Base-by-base conservation (phyloP, 2,329 filamentous ascomycete species). In the Aspergillus quadrilineatus region DNA sequence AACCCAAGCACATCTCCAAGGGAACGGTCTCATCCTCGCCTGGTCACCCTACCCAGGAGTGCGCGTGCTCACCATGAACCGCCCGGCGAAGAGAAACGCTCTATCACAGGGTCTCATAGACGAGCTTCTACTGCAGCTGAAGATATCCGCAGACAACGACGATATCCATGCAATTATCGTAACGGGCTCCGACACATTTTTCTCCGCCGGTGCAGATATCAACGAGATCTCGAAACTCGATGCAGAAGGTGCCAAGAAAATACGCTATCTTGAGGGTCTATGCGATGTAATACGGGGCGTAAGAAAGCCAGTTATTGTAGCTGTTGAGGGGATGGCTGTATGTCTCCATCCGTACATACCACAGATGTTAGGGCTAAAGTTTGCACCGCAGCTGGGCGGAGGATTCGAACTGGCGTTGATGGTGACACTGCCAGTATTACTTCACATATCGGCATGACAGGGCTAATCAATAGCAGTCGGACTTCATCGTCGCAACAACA, bases 351-450 rank as follows among this genome's bases (percentile, higher is more conserved):
- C 34, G 14, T 36, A 9, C 8, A 36, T 22, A 22, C 22, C 22
- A 36, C 34, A 9, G 34, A 36, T 36, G 34, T 36, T 14, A 36
- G 8, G 14, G 8, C 34, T 14, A 9, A 14, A 36, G 9, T 9
- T 36, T 8, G 14, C 34, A 36, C 8, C 34, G 9, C 37, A 58
- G 56, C 47, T 58, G 26, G 56, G 56, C 1, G 56, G 56, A 12
- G 56, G 56, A 9, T 58, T 58, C 34, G 56, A 58, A 14, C 52
- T 58, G 26, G 56, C 56, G 6, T 53, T 58, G 32, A 58, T 58
- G 56, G 56, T 55, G 29, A 22, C 22, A 22, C 22, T 22, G 22
- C 22, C 17, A 4, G 28, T 10, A 4, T 26, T 22, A 29, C 9
- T 9, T 14, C 34, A 12, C 22, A 14, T 29, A n/a, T 47, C 5